Evolutionary conservation across 257 asterid genomes (phyloP).

Genomic region (Fraxinus pennsylvanica): DNA sequence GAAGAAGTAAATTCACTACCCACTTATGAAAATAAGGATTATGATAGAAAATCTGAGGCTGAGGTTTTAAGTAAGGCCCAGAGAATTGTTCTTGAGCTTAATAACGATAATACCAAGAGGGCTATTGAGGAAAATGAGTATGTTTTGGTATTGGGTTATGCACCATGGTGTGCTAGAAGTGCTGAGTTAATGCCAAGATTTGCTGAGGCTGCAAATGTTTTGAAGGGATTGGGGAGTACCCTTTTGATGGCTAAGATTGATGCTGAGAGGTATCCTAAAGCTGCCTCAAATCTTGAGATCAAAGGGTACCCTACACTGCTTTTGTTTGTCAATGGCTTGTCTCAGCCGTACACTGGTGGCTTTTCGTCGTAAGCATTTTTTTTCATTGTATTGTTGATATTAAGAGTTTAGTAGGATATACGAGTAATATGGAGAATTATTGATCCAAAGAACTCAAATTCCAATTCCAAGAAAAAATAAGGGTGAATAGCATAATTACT

Average conservation of each 20-base stretch:
- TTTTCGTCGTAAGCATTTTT: conserved; percentile 71
- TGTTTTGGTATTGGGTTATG: conserved; percentile 82
- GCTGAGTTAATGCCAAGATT: conserved; percentile 97
- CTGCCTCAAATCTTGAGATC: conserved; percentile 67
- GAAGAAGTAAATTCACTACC: conserved; percentile 39
- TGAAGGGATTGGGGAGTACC: conserved; percentile 63
- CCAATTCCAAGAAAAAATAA: not conserved
- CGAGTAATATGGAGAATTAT: not conserved
- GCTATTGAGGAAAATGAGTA: conserved; percentile 68
- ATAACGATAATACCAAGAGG: conserved; percentile 57
- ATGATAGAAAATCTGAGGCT: conserved; percentile 60
- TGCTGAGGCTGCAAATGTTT: conserved; percentile 86
- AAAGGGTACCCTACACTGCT: conserved; percentile 88
- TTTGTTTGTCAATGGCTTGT: conserved; percentile 76
- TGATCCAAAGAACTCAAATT: not conserved
- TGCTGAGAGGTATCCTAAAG: conserved; percentile 75
- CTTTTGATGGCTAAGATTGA: conserved; percentile 85
- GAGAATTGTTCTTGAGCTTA: conserved; percentile 80
- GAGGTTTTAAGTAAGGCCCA: conserved; percentile 85
- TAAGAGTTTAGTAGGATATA: not conserved
- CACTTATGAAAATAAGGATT: conserved; percentile 38
- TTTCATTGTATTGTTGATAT: not conserved
- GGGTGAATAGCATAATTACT: not conserved
- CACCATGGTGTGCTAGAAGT: conserved; percentile 91
- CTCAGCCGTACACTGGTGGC: conserved; percentile 88